Percentiles rank a stretch among this genome's conserved stretches.
Conservation (phyloP, 768 basidiomycete species). For the Auricularia cornea region DNA sequence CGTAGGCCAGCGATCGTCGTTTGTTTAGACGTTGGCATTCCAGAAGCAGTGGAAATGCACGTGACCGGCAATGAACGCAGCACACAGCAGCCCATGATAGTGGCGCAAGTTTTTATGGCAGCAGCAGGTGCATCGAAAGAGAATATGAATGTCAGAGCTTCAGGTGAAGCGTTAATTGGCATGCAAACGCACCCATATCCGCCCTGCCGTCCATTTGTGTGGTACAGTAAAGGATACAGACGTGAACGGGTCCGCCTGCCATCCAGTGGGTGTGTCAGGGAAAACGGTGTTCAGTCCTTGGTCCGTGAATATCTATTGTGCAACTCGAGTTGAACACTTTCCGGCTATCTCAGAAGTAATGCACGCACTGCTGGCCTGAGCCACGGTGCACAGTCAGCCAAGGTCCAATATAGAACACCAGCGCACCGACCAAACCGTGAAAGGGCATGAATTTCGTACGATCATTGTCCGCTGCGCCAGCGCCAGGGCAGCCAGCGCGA, state of each 20-base stretch:
- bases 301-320: background rate
- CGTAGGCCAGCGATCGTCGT: no score
- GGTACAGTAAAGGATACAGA: constrained; percentile 14
- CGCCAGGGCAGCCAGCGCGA: background rate
- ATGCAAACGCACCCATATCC: constrained; percentile 20
- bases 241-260: constrained; percentile 12
- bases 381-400: background rate
- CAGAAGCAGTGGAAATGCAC: no score
- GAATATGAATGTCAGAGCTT: background rate
- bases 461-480: background rate
- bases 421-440: background rate
- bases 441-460: background rate
- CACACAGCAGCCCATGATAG: no score
- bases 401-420: background rate
- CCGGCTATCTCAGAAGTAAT: background rate
- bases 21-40: no score
- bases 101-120: no score
- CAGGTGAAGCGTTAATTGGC: no score
- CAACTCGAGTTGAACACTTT: background rate
- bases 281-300: background rate
- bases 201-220: constrained; percentile 17
- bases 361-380: background rate
- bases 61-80: no score
- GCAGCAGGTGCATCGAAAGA: no score
- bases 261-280: background rate